Evolutionary conservation across 805 yeast species (phyloP), one percentile per base, ranked within the genome.

Genomic region (Metschnikowia orientalis): DNA sequence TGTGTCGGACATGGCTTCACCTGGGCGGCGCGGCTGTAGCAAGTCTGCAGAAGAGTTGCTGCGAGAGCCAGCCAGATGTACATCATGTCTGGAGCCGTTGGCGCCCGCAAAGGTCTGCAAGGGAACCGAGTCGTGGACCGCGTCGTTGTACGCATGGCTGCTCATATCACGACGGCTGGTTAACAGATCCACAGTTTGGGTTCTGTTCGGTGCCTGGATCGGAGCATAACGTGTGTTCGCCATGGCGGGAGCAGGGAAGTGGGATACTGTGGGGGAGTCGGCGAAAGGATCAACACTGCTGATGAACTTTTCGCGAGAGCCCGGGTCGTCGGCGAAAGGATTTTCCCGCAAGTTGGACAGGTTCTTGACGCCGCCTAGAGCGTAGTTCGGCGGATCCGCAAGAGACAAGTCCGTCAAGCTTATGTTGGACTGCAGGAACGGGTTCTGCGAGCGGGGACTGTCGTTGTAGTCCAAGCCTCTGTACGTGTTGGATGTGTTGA

Each of bases 271-370:
- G 2, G 27, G 33, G 18, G 28, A 17, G 18, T 30, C 33, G 8
- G n/a, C n/a, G n/a, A n/a, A n/a, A n/a, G n/a, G 9, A 4, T 14
- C 21, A 7, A 27, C 33, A 16, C 13, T 24, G 8, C 14, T 23
- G 22, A 30, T 23, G 19, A 30, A 30, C 13, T 8, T 17, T n/a
- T 18, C 23, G 4, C 33, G 33, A 2, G 32, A 16, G 11, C 12
- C 10, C n/a, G 23, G 5, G 9, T 28, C 21, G 19, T 30, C 41
- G 4, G 30, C 32, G 17, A 41, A 41, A 4, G 44, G 43, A 15
- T 32, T 38, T 26, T 38, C 45, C 2, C 30, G 26, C 21, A 18
- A 22, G 24, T 27, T 26, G 12, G 37, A 30, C 26, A 28, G 23
- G 4, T n/a, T 18, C 20, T 6, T 18, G 20, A 23, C 23, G 14